Evolutionary conservation across 2,329 filamentous ascomycete genomes (phyloP), one percentile per base, ranked within the genome.

Genomic region (Colletotrichum eremochloae): DNA sequence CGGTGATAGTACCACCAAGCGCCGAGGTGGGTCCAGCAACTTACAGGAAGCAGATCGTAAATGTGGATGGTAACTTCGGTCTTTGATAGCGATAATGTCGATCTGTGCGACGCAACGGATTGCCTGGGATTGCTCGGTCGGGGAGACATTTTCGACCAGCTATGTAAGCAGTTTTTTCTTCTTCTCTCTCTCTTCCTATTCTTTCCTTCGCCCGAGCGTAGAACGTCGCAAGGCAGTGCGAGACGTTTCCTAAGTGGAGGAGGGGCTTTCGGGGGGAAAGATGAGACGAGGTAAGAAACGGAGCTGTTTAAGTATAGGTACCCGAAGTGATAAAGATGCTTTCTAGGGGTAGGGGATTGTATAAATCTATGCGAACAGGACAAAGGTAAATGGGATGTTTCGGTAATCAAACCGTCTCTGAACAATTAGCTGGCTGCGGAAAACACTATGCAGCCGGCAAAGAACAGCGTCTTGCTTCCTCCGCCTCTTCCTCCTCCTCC

Each of bases 41-140:
- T 75, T 86, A 93, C 91, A 50, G 93, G 91, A 20, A 95, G 85
- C 9, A 95, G 85, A 80, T 95, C 93, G 78, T 95, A 95, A 77
- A 94, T 90, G 78, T 95, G 91, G 78, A 95, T 94, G 60, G 89
- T 83, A 73, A 95, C 88, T 79, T 94, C 91, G 2, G 91, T 94
- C 79, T 92, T 92, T 75, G 91, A 90, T 29, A 93, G 82, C 20
- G 92, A 93, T 58, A 93, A 80, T 1, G 91, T 93, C 68, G 89
- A 91, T 74, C 91, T 84, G 78, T 93, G 92, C 57, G 82, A 80
- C 31, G 66, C 46, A 18, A 52, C 63, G 56, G 73, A 80, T 70
- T 74, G 78, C 73, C 77, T 66, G 9, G 71, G 67, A 31, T 72
- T 75, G 67, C 52, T 63, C n/a, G 67, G 64, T 12, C 71, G 71